Percentiles rank a stretch among this genome's conserved stretches.
These are phyloP conservation scores for Eimeria tenella DNA, from an alignment of 169 alveolate species.

Conservation along the genomic window DNA sequence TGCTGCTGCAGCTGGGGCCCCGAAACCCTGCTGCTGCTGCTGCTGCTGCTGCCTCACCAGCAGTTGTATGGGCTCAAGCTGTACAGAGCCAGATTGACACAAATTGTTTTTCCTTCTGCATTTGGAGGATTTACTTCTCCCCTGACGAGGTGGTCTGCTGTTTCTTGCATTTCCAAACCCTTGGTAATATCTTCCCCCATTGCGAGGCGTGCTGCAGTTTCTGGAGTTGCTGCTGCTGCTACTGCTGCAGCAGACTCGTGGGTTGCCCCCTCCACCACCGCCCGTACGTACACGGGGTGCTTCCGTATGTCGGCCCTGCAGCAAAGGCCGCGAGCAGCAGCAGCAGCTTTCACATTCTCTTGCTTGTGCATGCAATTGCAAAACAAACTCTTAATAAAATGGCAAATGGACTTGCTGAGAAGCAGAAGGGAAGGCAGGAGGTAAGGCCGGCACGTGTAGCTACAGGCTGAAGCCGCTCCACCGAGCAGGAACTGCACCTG, in stretches of 20 bases:
- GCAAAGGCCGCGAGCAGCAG: neutral
- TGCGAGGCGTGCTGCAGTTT: constrained; percentile 32
- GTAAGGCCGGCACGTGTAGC: too few species aligned
- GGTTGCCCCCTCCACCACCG: constrained; percentile 59
- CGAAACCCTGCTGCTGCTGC: too few species aligned
- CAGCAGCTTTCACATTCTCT: too few species aligned
- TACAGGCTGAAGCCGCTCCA: too few species aligned
- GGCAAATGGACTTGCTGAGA: too few species aligned
- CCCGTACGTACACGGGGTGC: constrained; percentile 61
- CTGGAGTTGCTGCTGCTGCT: constrained; percentile 34
- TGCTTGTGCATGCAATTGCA: too few species aligned
- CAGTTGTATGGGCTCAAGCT: neutral
- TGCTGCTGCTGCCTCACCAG: neutral
- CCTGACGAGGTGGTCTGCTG: constrained; percentile 18
- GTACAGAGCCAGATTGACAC: constrained; percentile 24
- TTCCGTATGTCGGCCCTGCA: constrained; percentile 43
- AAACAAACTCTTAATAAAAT: too few species aligned
- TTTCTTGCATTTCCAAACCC: neutral
- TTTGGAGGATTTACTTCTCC: constrained; percentile 7
- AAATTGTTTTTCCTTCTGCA: constrained; percentile 53
- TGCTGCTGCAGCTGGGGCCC: too few species aligned
- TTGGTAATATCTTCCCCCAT: constrained; percentile 38
- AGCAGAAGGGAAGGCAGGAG: too few species aligned
- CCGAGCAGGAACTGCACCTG: too few species aligned
- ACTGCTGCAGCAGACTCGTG: constrained; percentile 34